A percentile compares a stretch with the other conserved stretches of the same genome.
phyloP scores from a whole-genome alignment of 495 filamentous ascomycete genomes.

The Trichoderma reesei region DNA sequence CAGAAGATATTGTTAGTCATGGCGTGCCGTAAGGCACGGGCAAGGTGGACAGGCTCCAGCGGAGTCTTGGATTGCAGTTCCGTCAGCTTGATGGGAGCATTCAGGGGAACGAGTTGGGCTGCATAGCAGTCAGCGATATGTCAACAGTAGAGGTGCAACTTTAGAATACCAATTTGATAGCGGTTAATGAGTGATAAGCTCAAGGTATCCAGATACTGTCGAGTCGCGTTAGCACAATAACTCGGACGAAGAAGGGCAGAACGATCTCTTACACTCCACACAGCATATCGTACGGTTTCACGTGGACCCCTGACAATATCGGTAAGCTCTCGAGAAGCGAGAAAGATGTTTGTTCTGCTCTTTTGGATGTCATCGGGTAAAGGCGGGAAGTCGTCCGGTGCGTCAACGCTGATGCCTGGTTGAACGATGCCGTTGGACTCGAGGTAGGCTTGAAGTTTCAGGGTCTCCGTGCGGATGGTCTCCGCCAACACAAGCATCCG shows the following conservation, averaged over 20 bases:
- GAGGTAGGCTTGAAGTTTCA: conserved; percentile 33
- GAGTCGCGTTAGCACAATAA: conserved; percentile 8
- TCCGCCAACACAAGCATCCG: conserved; percentile 25
- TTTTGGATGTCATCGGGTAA: conserved; percentile 28
- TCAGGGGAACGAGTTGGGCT: conserved; percentile 32
- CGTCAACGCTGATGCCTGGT: conserved; percentile 30
- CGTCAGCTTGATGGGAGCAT: conserved; percentile 31
- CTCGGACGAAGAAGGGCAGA: background rate
- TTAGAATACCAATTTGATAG: conserved; percentile 26
- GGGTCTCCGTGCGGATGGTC: conserved; percentile 29
- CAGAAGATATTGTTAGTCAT: conserved; percentile 49
- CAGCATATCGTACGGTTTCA: conserved; percentile 31
- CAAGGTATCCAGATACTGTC: conserved; percentile 29
- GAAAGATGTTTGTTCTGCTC: conserved; percentile 30
- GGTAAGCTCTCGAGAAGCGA: conserved; percentile 28
- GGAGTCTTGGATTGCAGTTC: conserved; percentile 32
- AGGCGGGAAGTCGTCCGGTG: conserved; percentile 28
- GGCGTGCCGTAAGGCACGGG: conserved; percentile 44
- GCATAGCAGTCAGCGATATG: background rate
- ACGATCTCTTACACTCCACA: conserved; percentile 28
- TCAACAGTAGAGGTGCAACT: background rate
- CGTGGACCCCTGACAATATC: conserved; percentile 32
- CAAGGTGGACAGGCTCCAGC: conserved; percentile 35
- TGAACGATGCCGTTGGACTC: conserved; percentile 24
- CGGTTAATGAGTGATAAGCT: conserved; percentile 31